A percentile compares a stretch with the other conserved stretches of the same genome.
These are phyloP conservation scores for Huiozyma sinensis DNA, from an alignment of 805 yeast species.

Conservation along the genomic window DNA sequence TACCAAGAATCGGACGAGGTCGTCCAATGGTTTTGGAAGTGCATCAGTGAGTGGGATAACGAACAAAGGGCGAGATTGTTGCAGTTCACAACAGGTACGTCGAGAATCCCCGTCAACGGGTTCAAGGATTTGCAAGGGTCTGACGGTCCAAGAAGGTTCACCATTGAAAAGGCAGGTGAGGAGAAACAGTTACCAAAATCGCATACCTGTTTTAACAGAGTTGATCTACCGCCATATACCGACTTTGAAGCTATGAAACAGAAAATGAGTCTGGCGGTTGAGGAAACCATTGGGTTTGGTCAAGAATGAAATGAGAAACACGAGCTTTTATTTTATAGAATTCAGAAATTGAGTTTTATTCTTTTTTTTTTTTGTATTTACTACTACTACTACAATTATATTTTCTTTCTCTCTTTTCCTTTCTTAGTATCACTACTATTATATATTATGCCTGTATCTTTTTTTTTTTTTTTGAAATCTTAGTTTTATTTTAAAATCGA, in stretches of 20 bases:
- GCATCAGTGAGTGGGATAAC: conserved; percentile 86
- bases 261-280: conserved; percentile 91
- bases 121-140: conserved; percentile 97
- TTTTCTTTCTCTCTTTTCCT: too few relatives aligned
- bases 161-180: conserved; percentile 96
- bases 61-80: conserved; percentile 92
- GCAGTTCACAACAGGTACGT: conserved; percentile 98
- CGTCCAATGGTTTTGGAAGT: conserved; percentile 97
- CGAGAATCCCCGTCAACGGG: conserved; percentile 97
- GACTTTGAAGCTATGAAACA: conserved; percentile 77
- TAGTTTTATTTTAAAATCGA: too few relatives aligned
- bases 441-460: too few relatives aligned
- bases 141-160: conserved; percentile 98
- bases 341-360: too few relatives aligned
- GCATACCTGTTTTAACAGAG: conserved; percentile 98
- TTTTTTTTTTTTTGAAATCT: too few relatives aligned
- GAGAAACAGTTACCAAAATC: conserved; percentile 87
- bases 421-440: too few relatives aligned
- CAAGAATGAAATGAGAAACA: conserved; percentile 52
- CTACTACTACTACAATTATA: too few relatives aligned
- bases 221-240: conserved; percentile 89
- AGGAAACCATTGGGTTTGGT: conserved; percentile 98
- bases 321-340: too few relatives aligned
- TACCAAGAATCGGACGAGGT: conserved; percentile 94
- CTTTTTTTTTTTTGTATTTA: too few relatives aligned